Evolutionary conservation across 2,329 filamentous ascomycete genomes (phyloP).

Genomic region (Blumeriella jaapii): DNA sequence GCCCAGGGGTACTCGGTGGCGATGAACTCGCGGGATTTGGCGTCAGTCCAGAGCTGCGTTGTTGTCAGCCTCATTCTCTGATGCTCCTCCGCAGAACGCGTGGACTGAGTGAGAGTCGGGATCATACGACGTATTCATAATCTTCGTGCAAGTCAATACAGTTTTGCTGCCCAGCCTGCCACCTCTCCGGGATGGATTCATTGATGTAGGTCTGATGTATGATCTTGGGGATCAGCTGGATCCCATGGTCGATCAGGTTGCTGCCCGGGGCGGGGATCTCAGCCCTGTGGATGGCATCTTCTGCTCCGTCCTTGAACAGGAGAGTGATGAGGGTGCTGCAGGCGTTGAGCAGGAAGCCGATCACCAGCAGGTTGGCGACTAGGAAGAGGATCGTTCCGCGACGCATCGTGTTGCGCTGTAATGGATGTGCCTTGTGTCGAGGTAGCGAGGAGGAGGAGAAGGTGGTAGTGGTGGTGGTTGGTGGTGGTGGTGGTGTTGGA

Average conservation of each 20-base stretch:
- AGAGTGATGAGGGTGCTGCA: slow-evolving; percentile 63
- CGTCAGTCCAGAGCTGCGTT: slow-evolving; percentile 67
- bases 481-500: no score
- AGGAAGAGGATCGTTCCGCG: slow-evolving; percentile 27
- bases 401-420: slow-evolving; percentile 22
- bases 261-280: slow-evolving; percentile 57
- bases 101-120: slow-evolving; percentile 4
- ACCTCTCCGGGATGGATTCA: slow-evolving; percentile 52
- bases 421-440: no score
- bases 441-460: not conserved
- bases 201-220: slow-evolving; percentile 71
- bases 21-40: slow-evolving; percentile 59
- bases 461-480: no score
- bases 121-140: slow-evolving; percentile 58
- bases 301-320: slow-evolving; percentile 53
- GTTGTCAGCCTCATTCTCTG: not conserved
- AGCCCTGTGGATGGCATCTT: slow-evolving; percentile 53
- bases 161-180: slow-evolving; percentile 54
- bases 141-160: slow-evolving; percentile 57
- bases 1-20: slow-evolving; percentile 67
- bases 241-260: slow-evolving; percentile 40
- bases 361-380: slow-evolving; percentile 49
- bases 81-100: no score
- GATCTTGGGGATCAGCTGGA: slow-evolving; percentile 61
- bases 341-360: slow-evolving; percentile 52